These are phyloP conservation scores for Piloderma croceum DNA, from an alignment of 768 basidiomycete species.

Conservation along the genomic window DNA sequence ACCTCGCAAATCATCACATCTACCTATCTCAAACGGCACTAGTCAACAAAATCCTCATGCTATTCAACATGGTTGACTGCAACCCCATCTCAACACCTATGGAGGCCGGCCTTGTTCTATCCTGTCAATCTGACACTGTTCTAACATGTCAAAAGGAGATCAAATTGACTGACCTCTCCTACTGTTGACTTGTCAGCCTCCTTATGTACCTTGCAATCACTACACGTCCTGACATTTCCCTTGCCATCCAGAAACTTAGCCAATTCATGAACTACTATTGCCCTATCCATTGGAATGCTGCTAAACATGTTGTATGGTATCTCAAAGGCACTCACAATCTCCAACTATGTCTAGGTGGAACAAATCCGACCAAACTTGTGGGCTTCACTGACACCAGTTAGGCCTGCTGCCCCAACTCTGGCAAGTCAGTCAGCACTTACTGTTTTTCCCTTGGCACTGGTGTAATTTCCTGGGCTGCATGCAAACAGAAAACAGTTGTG, in stretches of 20 bases:
- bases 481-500: slow-evolving; percentile 33
- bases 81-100: too few species aligned
- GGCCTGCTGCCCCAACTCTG: too few species aligned
- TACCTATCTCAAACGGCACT: too few species aligned
- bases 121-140: too few species aligned
- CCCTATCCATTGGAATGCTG: slow-evolving; percentile 12
- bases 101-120: too few species aligned
- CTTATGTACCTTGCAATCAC: slow-evolving; percentile 21
- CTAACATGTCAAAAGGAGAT: neutral
- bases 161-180: slow-evolving; percentile 8
- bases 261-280: slow-evolving; percentile 22
- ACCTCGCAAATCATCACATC: too few species aligned
- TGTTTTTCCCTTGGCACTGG: slow-evolving; percentile 25
- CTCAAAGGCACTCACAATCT: slow-evolving; percentile 15
- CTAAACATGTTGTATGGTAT: slow-evolving; percentile 14
- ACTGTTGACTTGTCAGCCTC: slow-evolving; percentile 11
- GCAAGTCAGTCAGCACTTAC: too few species aligned
- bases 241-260: slow-evolving; percentile 14
- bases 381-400: too few species aligned
- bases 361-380: too few species aligned
- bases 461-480: slow-evolving; percentile 35
- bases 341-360: too few species aligned
- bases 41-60: too few species aligned
- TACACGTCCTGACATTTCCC: slow-evolving; percentile 22
- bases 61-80: too few species aligned